phyloP scores from a whole-genome alignment of 768 basidiomycete species.

The Calocybe cyanea region DNA sequence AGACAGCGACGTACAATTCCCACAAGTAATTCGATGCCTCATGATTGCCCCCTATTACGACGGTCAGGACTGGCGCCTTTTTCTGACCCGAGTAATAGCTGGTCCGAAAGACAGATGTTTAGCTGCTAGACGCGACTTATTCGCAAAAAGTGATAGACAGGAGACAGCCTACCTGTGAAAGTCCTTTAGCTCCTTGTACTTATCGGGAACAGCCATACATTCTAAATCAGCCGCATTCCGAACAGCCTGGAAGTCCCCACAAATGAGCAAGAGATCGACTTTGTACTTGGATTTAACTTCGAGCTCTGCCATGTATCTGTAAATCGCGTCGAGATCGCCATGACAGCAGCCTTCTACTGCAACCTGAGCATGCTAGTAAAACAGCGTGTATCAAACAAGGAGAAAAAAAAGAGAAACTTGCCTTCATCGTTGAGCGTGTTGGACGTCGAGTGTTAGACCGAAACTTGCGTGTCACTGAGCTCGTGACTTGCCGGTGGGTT shows the following conservation, averaged over 20 bases:
- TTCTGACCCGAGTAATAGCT: conserved; percentile 88
- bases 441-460: no score
- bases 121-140: no score
- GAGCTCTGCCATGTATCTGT: conserved; percentile 60
- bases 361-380: conserved; percentile 54
- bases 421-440: no score
- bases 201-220: conserved; percentile 88
- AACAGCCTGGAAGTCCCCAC: conserved; percentile 95
- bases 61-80: conserved; percentile 80
- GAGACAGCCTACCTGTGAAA: conserved; percentile 66
- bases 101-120: neutral
- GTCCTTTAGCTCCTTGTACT: conserved; percentile 79
- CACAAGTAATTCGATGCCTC: conserved; percentile 96
- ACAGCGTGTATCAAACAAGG: no score
- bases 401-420: no score
- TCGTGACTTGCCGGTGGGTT: no score
- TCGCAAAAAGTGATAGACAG: neutral
- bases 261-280: conserved; percentile 85
- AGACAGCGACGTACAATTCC: conserved; percentile 70
- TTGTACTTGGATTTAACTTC: conserved; percentile 60
- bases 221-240: conserved; percentile 81
- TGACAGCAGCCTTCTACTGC: conserved; percentile 96
- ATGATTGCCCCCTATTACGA: conserved; percentile 97
- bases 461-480: no score
- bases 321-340: conserved; percentile 87